Conservation (phyloP, 2,329 filamentous ascomycete genomes). For the Ophiostoma fasciatum region DNA sequence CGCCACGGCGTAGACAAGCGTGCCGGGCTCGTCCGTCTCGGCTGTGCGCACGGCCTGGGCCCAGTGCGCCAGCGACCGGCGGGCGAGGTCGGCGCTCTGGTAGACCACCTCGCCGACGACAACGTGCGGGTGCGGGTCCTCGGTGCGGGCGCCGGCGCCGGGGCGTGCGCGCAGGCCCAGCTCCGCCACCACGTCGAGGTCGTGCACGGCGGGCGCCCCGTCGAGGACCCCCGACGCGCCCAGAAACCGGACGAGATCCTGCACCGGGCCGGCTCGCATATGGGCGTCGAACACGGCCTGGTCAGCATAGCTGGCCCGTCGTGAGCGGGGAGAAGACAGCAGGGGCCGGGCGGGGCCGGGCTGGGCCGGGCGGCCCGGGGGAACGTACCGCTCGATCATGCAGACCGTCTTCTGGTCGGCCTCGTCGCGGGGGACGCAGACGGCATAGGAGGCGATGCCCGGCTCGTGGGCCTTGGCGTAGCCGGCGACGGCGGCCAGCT, state of each 20-base stretch:
- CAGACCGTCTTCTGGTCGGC: constrained; percentile 15
- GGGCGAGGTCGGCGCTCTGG: constrained; percentile 12
- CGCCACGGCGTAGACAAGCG: constrained; percentile 15
- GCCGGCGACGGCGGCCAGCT: constrained; percentile 7
- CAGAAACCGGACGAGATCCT: too few species aligned
- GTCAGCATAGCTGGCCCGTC: constrained; percentile 12
- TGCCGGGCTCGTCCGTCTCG: constrained; percentile 13
- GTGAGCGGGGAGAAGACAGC: neutral
- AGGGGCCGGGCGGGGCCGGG: neutral
- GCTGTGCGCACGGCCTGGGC: constrained; percentile 14
- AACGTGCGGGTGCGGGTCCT: constrained; percentile 13
- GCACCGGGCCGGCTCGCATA: constrained; percentile 13
- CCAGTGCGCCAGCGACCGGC: constrained; percentile 15
- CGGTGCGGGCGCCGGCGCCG: constrained; percentile 5
- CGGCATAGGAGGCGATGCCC: constrained; percentile 14
- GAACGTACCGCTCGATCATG: constrained; percentile 15
- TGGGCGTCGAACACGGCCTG: constrained; percentile 15
- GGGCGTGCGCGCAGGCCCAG: constrained; percentile 9
- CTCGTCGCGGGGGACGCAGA: constrained; percentile 14
- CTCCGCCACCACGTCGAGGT: constrained; percentile 13
- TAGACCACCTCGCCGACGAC: constrained; percentile 16
- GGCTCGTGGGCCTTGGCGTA: constrained; percentile 12
- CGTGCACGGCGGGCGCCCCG: constrained; percentile 7
- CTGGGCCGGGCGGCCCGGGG: neutral
- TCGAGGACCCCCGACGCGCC: constrained; percentile 10